phyloP scores from a whole-genome alignment of 768 basidiomycete species.

The Suillus subalutaceus region DNA sequence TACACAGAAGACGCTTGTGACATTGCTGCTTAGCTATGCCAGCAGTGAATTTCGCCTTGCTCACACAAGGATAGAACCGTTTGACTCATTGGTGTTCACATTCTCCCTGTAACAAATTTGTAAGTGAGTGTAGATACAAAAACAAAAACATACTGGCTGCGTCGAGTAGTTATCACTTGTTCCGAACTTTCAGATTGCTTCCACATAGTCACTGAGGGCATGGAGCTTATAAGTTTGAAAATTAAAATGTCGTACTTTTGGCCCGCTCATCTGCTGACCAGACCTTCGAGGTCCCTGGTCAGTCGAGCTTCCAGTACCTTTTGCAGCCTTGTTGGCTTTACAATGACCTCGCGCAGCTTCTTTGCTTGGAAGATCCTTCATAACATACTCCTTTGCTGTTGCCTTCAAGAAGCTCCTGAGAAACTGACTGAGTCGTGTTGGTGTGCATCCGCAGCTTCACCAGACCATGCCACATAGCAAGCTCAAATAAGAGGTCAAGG shows the following conservation, averaged over 20 bases:
- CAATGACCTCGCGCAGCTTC: constrained; percentile 28
- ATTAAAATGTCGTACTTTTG: constrained; percentile 3
- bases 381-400: constrained; percentile 23
- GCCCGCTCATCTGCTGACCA: not conserved
- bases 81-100: constrained; percentile 40
- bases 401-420: constrained; percentile 8
- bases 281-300: no score
- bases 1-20: constrained; percentile 19
- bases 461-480: constrained; percentile 23
- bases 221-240: constrained; percentile 17
- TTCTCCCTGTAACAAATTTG: constrained; percentile 37
- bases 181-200: constrained; percentile 23
- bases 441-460: not conserved
- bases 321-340: not conserved
- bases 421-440: constrained; percentile 8
- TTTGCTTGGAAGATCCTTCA: constrained; percentile 42
- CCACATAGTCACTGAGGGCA: constrained; percentile 16
- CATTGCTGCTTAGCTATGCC: constrained; percentile 31
- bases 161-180: constrained; percentile 40
- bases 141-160: constrained; percentile 21
- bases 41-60: constrained; percentile 29
- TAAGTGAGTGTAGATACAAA: not conserved
- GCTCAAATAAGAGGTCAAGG: constrained; percentile 24
- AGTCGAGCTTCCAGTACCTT: not conserved
- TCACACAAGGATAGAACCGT: constrained; percentile 36